Base-by-base conservation (phyloP, 441 rosid species). In the Pelargonium exstipulatum region DNA sequence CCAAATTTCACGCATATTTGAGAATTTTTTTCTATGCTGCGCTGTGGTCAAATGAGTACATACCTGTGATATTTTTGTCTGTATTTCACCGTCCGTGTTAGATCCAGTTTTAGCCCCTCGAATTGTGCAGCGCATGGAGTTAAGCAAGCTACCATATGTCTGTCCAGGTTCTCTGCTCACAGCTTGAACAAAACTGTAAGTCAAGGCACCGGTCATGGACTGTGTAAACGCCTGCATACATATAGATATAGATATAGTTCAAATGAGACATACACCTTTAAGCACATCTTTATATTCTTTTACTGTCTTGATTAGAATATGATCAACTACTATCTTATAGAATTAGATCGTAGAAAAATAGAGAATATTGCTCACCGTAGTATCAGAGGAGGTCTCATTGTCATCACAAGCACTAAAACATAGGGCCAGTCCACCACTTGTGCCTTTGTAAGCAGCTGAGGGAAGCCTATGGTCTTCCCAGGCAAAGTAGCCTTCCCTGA, bases 391-490 rank as follows among this genome's bases (percentile, higher is more conserved):
- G 63, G 64, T 66, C 75, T 86, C 80, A 74, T 85, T 65, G 74
- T 89, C 97, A 72, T 81, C 89, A 69, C 95, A 91, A 69, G 91
- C 92, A 74, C 92, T 87, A 71, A 91, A 73, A 73, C 84, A 86
- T 16, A 82, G 7, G 58, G 88, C 97, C 29, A 74, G 3, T 8
- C 97, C 95, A 24, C 97, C 97, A 32, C 79, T 75, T 53, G 91
- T 85, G 63, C 95, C 90, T 77, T 85, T 89, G 68, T 78, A 80
- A 63, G 68, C 70, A 2, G 62, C 51, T 16, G 72, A 45, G 62
- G 81, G 45, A 69, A 29, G 13, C 2, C 43, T 65, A 0, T 89
- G 91, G 66, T 80, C 87, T 77, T 87, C 90, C 97, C 90, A 89
- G 4, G 40, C 48, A 48, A 81, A 89, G 69, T 9, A 72, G 10